These are phyloP conservation scores for Cutaneotrichosporon daszewskae DNA, from an alignment of 1,284 basidiomycete genomes.

Conservation along the genomic window DNA sequence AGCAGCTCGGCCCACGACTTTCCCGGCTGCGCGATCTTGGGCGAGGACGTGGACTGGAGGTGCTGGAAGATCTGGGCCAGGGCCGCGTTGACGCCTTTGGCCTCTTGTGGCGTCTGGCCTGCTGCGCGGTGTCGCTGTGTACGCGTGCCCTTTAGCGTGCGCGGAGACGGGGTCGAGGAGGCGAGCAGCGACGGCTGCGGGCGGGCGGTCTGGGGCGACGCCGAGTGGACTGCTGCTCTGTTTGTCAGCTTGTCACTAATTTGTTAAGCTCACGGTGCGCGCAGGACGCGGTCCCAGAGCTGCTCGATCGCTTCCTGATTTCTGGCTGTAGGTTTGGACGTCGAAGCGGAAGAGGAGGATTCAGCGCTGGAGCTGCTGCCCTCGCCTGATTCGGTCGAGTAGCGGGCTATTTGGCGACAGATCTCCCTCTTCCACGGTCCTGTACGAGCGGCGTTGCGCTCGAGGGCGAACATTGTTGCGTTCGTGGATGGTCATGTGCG, in stretches of 20 bases:
- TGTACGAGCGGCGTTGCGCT: no score
- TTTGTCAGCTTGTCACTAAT: not conserved
- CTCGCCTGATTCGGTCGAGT: no score
- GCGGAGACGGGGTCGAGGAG: slow-evolving; percentile 2
- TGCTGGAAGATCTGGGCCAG: slow-evolving; percentile 22
- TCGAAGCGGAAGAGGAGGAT: not conserved
- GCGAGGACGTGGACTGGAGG: slow-evolving; percentile 4
- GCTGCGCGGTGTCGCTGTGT: slow-evolving; percentile 9
- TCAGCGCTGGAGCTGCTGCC: no score
- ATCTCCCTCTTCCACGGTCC: no score
- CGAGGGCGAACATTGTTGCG: not conserved
- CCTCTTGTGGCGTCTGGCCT: slow-evolving; percentile 34
- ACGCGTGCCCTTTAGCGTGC: slow-evolving; percentile 4
- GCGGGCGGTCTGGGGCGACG: not conserved
- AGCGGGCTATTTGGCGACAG: no score
- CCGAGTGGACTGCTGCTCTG: not conserved
- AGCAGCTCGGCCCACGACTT: not conserved
- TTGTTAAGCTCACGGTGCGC: slow-evolving; percentile 8
- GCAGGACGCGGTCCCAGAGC: slow-evolving; percentile 15
- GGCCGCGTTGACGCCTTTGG: slow-evolving; percentile 20
- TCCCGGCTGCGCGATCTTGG: not conserved
- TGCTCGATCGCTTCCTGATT: slow-evolving; percentile 3
- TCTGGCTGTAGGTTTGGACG: not conserved
- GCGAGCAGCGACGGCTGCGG: slow-evolving; percentile 1
- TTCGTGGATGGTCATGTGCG: not conserved